phyloP scores from a whole-genome alignment of 371 early-diverging fungal genomes.

The Lichtheimia hyalospora region DNA sequence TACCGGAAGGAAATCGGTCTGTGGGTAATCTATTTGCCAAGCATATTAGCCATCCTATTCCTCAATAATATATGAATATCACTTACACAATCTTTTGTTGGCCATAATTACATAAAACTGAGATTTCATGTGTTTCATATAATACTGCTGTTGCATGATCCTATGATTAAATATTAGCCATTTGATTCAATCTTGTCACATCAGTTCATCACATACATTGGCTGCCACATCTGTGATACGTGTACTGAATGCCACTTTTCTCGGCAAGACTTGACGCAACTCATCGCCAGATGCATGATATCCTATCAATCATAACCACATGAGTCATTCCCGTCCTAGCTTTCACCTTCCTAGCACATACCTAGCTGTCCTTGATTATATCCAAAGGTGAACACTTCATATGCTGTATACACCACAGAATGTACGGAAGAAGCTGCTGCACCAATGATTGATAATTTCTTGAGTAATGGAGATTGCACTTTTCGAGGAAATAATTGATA shows the following conservation, averaged over 20 bases:
- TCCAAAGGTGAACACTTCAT: slow-evolving; percentile 74
- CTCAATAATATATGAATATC: background rate
- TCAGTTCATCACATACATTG: slow-evolving; percentile 25
- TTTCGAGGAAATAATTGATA: slow-evolving; percentile 59
- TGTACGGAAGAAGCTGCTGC: slow-evolving; percentile 75
- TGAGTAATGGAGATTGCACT: slow-evolving; percentile 53
- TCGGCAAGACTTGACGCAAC: slow-evolving; percentile 37
- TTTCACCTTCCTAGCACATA: slow-evolving; percentile 3
- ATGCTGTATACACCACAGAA: slow-evolving; percentile 59
- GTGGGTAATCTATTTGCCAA: slow-evolving; percentile 32
- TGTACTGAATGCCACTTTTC: slow-evolving; percentile 50
- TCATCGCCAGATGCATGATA: slow-evolving; percentile 54
- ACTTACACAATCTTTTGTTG: slow-evolving; percentile 50
- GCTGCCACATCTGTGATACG: slow-evolving; percentile 54
- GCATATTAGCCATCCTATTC: background rate
- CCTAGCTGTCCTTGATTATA: slow-evolving; percentile 79
- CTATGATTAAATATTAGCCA: slow-evolving; percentile 5
- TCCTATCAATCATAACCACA: slow-evolving; percentile 14
- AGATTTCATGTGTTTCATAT: slow-evolving; percentile 42
- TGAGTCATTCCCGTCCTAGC: too few relatives aligned
- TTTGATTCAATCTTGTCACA: background rate
- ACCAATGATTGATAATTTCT: slow-evolving; percentile 57
- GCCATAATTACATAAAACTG: slow-evolving; percentile 45
- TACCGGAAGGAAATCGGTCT: slow-evolving; percentile 44
- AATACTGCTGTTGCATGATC: slow-evolving; percentile 58